Conservation (phyloP, 106 monocot genomes). For the Allium sativum region DNA sequence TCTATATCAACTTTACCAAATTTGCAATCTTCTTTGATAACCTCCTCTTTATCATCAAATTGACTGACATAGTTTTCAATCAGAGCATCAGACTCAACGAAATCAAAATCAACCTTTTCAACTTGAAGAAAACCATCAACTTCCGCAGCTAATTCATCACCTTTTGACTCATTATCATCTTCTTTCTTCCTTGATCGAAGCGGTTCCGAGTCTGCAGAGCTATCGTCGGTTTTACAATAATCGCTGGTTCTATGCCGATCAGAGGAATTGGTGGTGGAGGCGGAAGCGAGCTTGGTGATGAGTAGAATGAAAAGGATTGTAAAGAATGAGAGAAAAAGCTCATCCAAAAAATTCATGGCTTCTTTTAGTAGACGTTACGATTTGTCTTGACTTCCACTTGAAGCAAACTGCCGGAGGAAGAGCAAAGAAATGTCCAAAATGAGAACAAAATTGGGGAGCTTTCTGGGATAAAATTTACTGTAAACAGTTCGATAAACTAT, state of each 20-base stretch:
- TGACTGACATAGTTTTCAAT: slow-evolving; percentile 1
- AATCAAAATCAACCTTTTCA: not conserved
- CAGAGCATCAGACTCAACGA: not conserved
- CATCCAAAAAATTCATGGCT: not conserved
- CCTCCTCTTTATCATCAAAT: not conserved
- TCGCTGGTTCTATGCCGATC: not conserved
- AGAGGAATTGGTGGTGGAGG: not conserved
- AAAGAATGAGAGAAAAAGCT: slow-evolving; percentile 5
- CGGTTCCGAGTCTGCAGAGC: not conserved
- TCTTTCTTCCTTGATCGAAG: not conserved
- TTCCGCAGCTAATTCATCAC: not conserved
- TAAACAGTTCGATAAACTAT: too few relatives aligned
- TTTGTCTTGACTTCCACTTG: not conserved
- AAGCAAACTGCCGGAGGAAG: not conserved
- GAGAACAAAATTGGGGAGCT: too few relatives aligned
- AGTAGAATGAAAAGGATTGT: slow-evolving; percentile 38
- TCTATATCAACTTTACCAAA: not conserved
- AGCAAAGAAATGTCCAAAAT: too few relatives aligned
- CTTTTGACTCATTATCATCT: not conserved
- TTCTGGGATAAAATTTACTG: too few relatives aligned
- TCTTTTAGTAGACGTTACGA: not conserved
- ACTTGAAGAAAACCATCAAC: not conserved
- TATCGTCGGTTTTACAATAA: not conserved
- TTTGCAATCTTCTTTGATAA: not conserved
- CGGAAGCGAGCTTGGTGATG: slow-evolving; percentile 23